These are phyloP conservation scores for Cladosporium sp. DNA, from an alignment of 2,329 filamentous ascomycete genomes.

Conservation along the genomic window DNA sequence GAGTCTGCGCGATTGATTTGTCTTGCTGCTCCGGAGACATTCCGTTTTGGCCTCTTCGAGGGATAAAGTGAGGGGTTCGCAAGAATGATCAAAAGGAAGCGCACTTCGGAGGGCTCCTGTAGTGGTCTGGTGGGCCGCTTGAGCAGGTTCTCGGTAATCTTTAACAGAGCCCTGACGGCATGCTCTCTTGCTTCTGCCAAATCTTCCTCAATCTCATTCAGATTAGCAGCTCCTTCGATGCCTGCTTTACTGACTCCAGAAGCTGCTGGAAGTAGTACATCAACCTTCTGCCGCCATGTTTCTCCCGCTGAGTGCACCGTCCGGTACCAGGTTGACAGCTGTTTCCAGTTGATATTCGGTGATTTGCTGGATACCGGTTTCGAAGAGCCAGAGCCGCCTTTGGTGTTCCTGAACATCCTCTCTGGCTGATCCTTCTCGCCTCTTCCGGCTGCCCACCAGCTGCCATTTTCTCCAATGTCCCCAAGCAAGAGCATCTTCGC, in stretches of 20 bases:
- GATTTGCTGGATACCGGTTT: constrained; percentile 58
- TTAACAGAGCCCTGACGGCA: constrained; percentile 68
- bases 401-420: constrained; percentile 31
- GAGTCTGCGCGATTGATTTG: constrained; percentile 7
- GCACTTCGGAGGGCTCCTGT: constrained; percentile 66
- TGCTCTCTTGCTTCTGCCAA: constrained; percentile 66
- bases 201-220: constrained; percentile 51
- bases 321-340: constrained; percentile 74
- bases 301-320: constrained; percentile 66
- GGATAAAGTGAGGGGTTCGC: constrained; percentile 74
- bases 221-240: constrained; percentile 48
- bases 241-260: constrained; percentile 35
- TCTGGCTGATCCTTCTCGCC: constrained; percentile 32
- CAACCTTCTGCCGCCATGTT: constrained; percentile 63
- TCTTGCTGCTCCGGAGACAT: background rate
- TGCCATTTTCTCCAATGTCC: constrained; percentile 76
- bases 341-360: constrained; percentile 73
- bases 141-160: constrained; percentile 74
- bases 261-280: constrained; percentile 34
- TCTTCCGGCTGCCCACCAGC: constrained; percentile 71
- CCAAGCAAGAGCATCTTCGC: constrained; percentile 73
- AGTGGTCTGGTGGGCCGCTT: constrained; percentile 75
- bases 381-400: constrained; percentile 29
- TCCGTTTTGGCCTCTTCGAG: constrained; percentile 18
- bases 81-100: constrained; percentile 76